Evolutionary conservation across 129 eudicot species (phyloP).

Genomic region (Artemisia tridentata): DNA sequence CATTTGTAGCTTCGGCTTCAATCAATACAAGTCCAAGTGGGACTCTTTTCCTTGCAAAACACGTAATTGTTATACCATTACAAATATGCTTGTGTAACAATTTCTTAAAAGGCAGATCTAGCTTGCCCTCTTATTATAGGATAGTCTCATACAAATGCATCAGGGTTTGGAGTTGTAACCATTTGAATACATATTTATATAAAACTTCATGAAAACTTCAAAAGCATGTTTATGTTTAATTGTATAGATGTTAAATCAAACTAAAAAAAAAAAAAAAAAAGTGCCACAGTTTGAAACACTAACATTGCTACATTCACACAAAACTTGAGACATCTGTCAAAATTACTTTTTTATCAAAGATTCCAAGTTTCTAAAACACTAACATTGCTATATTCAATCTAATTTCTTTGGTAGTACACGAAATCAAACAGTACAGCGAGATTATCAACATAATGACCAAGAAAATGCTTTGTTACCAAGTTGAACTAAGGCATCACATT

Average conservation of each 20-base stretch:
- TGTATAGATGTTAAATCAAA: too few species aligned
- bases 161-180: neutral
- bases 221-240: too few species aligned
- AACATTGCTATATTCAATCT: slow-evolving; percentile 4
- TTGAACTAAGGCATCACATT: neutral
- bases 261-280: too few species aligned
- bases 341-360: neutral
- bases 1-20: slow-evolving; percentile 39
- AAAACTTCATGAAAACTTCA: neutral
- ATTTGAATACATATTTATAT: neutral
- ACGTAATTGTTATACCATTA: neutral
- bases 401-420: neutral
- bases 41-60: slow-evolving; percentile 29
- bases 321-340: neutral
- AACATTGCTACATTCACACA: too few species aligned
- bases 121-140: neutral
- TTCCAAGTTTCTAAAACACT: slow-evolving; percentile 8
- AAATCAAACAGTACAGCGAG: neutral
- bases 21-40: slow-evolving; percentile 34
- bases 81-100: neutral
- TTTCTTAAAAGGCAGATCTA: neutral
- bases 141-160: too few species aligned
- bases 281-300: too few species aligned
- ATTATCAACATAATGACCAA: neutral
- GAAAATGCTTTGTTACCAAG: neutral